Evolutionary conservation across 805 yeast genomes (phyloP), one percentile per base, ranked within the genome.

Genomic region (Clavispora vitiphila): DNA sequence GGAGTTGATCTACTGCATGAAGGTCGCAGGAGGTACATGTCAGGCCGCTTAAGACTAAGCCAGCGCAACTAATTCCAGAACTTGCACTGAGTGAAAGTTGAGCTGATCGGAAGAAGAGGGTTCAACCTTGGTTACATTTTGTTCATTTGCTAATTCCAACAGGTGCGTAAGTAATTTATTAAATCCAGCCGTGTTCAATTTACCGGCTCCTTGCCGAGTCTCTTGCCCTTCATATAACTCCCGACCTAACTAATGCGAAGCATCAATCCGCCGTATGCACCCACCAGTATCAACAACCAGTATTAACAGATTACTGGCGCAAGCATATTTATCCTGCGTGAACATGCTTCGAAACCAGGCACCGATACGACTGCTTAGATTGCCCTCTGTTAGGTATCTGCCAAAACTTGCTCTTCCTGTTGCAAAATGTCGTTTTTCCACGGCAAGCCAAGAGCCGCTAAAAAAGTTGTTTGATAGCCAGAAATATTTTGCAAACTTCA

Each of bases 391-490:
- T 9, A 26, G 11, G 10, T 8, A 9, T 8, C 32, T 29, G 32
- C 11, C 20, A 12, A 16, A 16, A 16, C 7, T 16, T 15, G n/a
- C 20, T 12, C 2, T 8, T 3, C 12, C 20, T 1, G n/a, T 29
- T 19, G 9, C 11, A 16, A 29, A 16, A 8, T 16, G 20, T 15
- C 20, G 42, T 25, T 50, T 48, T 26, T 38, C 42, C 11, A 41
- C 43, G 2, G 37, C 48, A 5, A 48, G 51, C 20, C 43, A 48
- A 10, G 63, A 60, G n/a, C 55, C 54, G 27, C 63, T 80, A 14
- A 61, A 71, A 29, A 64, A 64, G 42, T 71, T 81, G 0, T 84
- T 84, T 54, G 90, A 85, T 53, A 80, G 81, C 56, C 76, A 72
- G 14, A 58, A 61, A 11, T 79, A 70, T 51, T 84, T 86, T 78